A percentile compares a stretch with the other conserved stretches of the same genome.
phyloP scores from a whole-genome alignment of 129 eudicot species.

The Mikania micrantha region DNA sequence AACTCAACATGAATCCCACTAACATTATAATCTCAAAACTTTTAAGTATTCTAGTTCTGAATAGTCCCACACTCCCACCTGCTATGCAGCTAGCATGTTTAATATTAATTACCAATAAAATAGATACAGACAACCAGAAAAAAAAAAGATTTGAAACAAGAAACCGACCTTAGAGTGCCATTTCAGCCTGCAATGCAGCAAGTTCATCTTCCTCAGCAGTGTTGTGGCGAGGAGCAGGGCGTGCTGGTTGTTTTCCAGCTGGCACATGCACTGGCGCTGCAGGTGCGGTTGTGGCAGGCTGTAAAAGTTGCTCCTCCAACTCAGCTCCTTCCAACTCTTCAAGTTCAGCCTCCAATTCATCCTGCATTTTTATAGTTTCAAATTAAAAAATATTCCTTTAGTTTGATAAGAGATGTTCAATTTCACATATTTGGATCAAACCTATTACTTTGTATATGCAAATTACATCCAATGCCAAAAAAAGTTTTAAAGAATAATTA shows the following conservation, averaged over 20 bases:
- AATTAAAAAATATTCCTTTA: background rate
- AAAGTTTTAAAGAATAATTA: background rate
- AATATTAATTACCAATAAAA: background rate
- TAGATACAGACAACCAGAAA: background rate
- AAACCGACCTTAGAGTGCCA: slow-evolving; percentile 41
- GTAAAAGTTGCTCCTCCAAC: slow-evolving; percentile 56
- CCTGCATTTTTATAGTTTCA: slow-evolving; percentile 25
- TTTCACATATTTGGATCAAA: background rate
- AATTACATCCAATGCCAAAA: background rate
- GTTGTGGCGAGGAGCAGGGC: slow-evolving; percentile 34
- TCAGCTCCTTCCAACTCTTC: slow-evolving; percentile 60
- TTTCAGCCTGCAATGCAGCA: slow-evolving; percentile 54
- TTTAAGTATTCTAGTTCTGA: background rate
- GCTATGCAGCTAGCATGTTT: background rate
- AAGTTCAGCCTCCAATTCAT: slow-evolving; percentile 57
- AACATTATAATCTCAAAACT: background rate
- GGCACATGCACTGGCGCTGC: slow-evolving; percentile 37
- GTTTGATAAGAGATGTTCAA: background rate
- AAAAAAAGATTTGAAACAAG: background rate
- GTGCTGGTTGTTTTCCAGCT: slow-evolving; percentile 27
- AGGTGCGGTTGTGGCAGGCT: slow-evolving; percentile 47
- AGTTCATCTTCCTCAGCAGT: slow-evolving; percentile 55
- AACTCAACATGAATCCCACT: background rate
- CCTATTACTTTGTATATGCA: background rate
- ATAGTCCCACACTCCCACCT: background rate